phyloP scores from a whole-genome alignment of 2,329 filamentous ascomycete genomes.

The Arthroderma sp. region DNA sequence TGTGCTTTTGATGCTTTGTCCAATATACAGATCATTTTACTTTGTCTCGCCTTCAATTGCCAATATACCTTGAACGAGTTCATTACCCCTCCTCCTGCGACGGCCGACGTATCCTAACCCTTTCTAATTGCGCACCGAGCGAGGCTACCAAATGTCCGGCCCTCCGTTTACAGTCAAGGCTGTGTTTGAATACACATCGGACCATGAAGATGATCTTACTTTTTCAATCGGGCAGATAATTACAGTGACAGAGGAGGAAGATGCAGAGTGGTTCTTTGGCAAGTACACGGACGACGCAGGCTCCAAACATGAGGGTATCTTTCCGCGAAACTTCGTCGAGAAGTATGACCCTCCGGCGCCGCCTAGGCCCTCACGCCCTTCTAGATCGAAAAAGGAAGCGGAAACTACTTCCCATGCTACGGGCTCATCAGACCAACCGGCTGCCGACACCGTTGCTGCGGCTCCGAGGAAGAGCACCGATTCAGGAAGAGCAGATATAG shows the following conservation, averaged over 20 bases:
- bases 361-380: slow-evolving; percentile 62
- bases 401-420: slow-evolving; percentile 27
- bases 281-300: slow-evolving; percentile 71
- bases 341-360: slow-evolving; percentile 85
- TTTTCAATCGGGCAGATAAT: slow-evolving; percentile 81
- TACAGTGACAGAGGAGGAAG: slow-evolving; percentile 83
- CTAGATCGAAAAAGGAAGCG: slow-evolving; percentile 53
- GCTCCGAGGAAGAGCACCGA: slow-evolving; percentile 1
- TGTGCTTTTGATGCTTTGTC: too few relatives aligned
- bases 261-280: slow-evolving; percentile 85
- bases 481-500: neutral
- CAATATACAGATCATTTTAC: too few relatives aligned
- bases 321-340: slow-evolving; percentile 95
- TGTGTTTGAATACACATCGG: slow-evolving; percentile 83
- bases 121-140: too few relatives aligned
- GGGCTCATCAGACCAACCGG: slow-evolving; percentile 10
- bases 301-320: slow-evolving; percentile 67
- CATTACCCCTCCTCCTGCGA: too few relatives aligned
- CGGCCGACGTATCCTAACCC: too few relatives aligned
- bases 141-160: slow-evolving; percentile 46
- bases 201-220: slow-evolving; percentile 86
- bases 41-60: too few relatives aligned
- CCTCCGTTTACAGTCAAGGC: slow-evolving; percentile 87
- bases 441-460: slow-evolving; percentile 10
- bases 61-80: too few relatives aligned